Conservation (phyloP, 495 filamentous ascomycete genomes). For the Tuber umbilicatum region DNA sequence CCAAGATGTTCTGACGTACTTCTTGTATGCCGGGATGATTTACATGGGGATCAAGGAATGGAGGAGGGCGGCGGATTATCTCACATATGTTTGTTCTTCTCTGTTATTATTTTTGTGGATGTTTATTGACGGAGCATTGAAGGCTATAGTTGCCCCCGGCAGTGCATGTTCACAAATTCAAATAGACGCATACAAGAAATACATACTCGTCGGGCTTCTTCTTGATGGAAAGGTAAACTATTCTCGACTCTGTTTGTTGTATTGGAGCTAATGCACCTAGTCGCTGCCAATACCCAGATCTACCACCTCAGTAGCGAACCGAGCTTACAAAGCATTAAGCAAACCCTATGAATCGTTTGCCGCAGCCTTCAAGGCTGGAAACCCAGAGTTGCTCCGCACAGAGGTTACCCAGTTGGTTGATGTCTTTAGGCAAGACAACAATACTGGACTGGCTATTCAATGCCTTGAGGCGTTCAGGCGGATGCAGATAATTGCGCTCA, state of each 20-base stretch:
- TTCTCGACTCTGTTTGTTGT: constrained; percentile 25
- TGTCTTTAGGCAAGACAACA: constrained; percentile 38
- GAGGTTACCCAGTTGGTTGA: constrained; percentile 34
- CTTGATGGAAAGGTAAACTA: constrained; percentile 58
- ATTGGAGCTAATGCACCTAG: constrained; percentile 12
- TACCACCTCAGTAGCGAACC: constrained; percentile 47
- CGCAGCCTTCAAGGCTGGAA: constrained; percentile 57
- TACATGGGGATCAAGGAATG: constrained; percentile 68
- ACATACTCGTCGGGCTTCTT: constrained; percentile 72
- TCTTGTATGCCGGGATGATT: constrained; percentile 67
- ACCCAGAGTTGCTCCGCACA: constrained; percentile 44
- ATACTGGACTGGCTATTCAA: constrained; percentile 40
- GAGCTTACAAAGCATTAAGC: constrained; percentile 53
- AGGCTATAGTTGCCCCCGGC: constrained; percentile 33
- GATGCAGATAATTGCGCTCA: constrained; percentile 38
- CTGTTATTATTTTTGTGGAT: not conserved
- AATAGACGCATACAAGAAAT: constrained; percentile 87
- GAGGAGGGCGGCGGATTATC: constrained; percentile 61
- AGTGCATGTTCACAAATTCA: constrained; percentile 38
- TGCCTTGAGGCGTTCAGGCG: constrained; percentile 40
- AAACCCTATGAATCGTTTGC: constrained; percentile 68
- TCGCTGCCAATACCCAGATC: constrained; percentile 22
- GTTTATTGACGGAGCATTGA: not conserved
- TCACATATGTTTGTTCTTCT: constrained; percentile 44
- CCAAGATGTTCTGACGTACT: constrained; percentile 65